Evolutionary conservation across 2,329 filamentous ascomycete species (phyloP), one percentile per base, ranked within the genome.

Genomic region (Colletotrichum echinochloae): DNA sequence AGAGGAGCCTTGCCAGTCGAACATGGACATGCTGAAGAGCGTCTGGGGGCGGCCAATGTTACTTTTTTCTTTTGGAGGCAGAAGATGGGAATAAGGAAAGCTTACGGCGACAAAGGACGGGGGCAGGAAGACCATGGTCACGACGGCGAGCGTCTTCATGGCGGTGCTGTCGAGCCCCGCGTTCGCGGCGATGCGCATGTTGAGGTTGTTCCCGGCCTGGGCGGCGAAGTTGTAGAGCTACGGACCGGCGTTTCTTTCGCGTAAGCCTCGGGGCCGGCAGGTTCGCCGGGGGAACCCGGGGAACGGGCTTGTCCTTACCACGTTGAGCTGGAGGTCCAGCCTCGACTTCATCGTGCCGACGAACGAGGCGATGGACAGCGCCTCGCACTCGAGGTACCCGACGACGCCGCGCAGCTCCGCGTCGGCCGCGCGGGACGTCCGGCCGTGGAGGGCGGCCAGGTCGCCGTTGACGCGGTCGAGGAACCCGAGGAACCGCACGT

Each of bases 1-100:
- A 18, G 14, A 39, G 3, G 39, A 48, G 1, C 16, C 26, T 18
- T 46, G 39, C 57, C 57, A 48, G 41, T 46, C 41, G 39, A 59
- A 59, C 39, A 59, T 44, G 18, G 55, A 59, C 55, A 59, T 59
- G 37, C 55, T 59, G 18, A 59, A 59, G 6, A 59, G 18, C 12
- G 26, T 59, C 55, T 59, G 55, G 16, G 18, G 41, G 30, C 30
- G 0, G n/a, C 18, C 9, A 5, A 33, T 20, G 37, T 12, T 23
- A 20, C 26, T 44, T 44, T 44, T 12, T 33, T 44, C n/a, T 44
- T 12, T 33, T 23, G 5, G 30, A 18, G 12, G 2, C 11, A 28
- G n/a, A 16, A 16, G 1, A 30, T 44, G 18, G 18, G 18, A 3
- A 3, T 2, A 0, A 0, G 5, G 12, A 3, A 3, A 28, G 51